A percentile compares a stretch with the other conserved stretches of the same genome.
Evolutionary conservation across 768 basidiomycete species (phyloP).

Genomic region (Sarcodon sp.): DNA sequence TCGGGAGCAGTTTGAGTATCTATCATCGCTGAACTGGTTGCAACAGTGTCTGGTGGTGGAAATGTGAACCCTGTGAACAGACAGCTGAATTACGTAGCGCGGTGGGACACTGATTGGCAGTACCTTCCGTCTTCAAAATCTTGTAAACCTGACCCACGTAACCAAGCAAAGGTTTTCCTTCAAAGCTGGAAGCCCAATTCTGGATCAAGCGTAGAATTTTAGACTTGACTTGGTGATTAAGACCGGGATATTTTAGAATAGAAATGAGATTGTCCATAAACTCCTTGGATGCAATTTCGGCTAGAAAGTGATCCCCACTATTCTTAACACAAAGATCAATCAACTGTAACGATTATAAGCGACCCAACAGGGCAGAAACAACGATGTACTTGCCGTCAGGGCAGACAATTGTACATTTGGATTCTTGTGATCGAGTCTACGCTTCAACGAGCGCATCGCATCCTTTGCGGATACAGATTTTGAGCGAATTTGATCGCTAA

Average conservation of each 20-base stretch:
- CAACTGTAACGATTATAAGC: constrained; percentile 32
- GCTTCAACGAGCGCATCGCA: constrained; percentile 81
- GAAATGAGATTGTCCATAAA: constrained; percentile 91
- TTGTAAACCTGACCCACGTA: constrained; percentile 79
- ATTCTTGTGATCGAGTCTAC: constrained; percentile 85
- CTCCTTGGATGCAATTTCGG: constrained; percentile 76
- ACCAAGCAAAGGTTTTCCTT: constrained; percentile 57
- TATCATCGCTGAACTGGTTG: constrained; percentile 73
- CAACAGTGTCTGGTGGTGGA: constrained; percentile 63
- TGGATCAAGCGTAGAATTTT: constrained; percentile 73
- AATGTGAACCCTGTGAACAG: constrained; percentile 56
- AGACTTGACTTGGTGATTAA: constrained; percentile 77
- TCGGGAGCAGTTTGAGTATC: constrained; percentile 88
- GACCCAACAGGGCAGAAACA: neutral
- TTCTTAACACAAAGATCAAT: constrained; percentile 95
- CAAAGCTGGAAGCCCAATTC: constrained; percentile 88
- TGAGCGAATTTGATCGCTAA: constrained; percentile 93
- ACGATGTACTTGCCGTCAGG: constrained; percentile 51
- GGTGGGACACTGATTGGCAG: constrained; percentile 8
- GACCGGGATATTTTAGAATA: constrained; percentile 62
- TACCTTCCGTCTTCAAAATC: constrained; percentile 64
- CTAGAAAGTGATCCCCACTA: constrained; percentile 84
- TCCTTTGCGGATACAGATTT: constrained; percentile 78
- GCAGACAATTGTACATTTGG: constrained; percentile 88
- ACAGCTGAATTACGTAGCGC: neutral